Percentiles rank a stretch among this genome's conserved stretches.
phyloP scores from a whole-genome alignment of 768 basidiomycete species.

The Paxillus rubicundulus region DNA sequence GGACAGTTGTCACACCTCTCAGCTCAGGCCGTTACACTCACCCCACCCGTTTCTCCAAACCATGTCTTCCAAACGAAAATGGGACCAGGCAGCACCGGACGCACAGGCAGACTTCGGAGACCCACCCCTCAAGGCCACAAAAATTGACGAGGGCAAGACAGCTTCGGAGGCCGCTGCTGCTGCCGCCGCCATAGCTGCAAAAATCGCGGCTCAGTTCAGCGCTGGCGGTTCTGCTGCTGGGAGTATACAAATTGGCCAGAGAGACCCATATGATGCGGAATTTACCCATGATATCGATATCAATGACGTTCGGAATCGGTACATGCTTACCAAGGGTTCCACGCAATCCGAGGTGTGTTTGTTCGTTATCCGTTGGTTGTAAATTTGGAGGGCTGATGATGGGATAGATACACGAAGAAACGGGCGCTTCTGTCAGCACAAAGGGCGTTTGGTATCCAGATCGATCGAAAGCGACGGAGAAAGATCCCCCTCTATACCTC shows the following conservation, averaged over 20 bases:
- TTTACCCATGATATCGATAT: slow-evolving; percentile 94
- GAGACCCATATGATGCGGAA: slow-evolving; percentile 74
- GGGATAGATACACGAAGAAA: slow-evolving; percentile 82
- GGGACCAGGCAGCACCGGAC: slow-evolving; percentile 67
- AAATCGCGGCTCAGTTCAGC: slow-evolving; percentile 87
- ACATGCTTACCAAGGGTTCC: slow-evolving; percentile 88
- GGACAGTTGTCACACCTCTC: background rate
- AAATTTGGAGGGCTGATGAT: background rate
- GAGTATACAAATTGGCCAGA: slow-evolving; percentile 43
- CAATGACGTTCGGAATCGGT: slow-evolving; percentile 93
- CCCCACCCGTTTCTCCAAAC: background rate
- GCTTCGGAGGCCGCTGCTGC: slow-evolving; percentile 64
- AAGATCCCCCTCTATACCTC: slow-evolving; percentile 90
- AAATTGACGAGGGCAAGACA: slow-evolving; percentile 48
- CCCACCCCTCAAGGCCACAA: slow-evolving; percentile 43
- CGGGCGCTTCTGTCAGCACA: slow-evolving; percentile 88
- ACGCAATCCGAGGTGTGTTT: slow-evolving; percentile 84
- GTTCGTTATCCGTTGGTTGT: background rate
- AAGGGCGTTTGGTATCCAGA: slow-evolving; percentile 98
- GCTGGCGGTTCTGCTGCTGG: slow-evolving; percentile 39
- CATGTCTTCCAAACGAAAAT: slow-evolving; percentile 78
- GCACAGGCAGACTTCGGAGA: slow-evolving; percentile 35
- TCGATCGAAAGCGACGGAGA: slow-evolving; percentile 83
- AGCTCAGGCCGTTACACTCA: too few relatives aligned
- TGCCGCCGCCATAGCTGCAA: slow-evolving; percentile 87